Conservation (phyloP, 2,329 filamentous ascomycete genomes). For the Furcasterigmium furcatum region DNA sequence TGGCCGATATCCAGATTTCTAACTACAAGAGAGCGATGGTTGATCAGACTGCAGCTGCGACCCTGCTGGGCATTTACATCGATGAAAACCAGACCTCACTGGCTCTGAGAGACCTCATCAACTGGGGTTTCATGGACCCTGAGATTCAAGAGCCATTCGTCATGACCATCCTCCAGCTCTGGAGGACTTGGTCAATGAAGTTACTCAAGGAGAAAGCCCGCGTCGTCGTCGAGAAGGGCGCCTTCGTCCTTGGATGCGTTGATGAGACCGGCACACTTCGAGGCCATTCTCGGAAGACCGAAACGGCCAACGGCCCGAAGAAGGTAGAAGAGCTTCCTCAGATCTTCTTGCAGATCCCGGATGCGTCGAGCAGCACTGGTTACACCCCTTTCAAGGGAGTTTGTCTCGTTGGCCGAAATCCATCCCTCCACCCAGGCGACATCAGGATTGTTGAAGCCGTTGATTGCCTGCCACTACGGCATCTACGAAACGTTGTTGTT, state of each 20-base stretch:
- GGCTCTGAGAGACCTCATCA: constrained; percentile 70
- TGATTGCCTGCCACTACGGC: constrained; percentile 66
- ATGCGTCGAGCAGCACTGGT: constrained; percentile 45
- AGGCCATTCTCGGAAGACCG: constrained; percentile 60
- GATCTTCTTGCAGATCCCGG: constrained; percentile 82
- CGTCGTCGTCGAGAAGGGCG: constrained; percentile 77
- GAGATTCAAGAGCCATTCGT: constrained; percentile 72
- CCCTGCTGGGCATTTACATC: constrained; percentile 69
- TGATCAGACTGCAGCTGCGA: constrained; percentile 59
- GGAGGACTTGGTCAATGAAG: constrained; percentile 87
- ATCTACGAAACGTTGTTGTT: constrained; percentile 83
- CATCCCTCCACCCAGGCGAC: constrained; percentile 90
- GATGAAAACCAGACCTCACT: constrained; percentile 84
- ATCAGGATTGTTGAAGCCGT: constrained; percentile 85
- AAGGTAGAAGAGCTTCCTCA: constrained; percentile 64
- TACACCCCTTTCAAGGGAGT: constrained; percentile 69
- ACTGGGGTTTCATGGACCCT: constrained; percentile 71
- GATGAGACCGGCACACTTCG: constrained; percentile 78
- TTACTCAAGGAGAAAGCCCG: constrained; percentile 89
- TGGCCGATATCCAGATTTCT: constrained; percentile 65
- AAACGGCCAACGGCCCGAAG: constrained; percentile 30
- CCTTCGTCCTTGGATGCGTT: constrained; percentile 82
- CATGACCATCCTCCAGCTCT: constrained; percentile 73
- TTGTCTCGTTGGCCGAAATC: constrained; percentile 86
- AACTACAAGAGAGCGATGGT: constrained; percentile 69